Base-by-base conservation (phyloP, 768 basidiomycete species). In the Amanita rubescens region DNA sequence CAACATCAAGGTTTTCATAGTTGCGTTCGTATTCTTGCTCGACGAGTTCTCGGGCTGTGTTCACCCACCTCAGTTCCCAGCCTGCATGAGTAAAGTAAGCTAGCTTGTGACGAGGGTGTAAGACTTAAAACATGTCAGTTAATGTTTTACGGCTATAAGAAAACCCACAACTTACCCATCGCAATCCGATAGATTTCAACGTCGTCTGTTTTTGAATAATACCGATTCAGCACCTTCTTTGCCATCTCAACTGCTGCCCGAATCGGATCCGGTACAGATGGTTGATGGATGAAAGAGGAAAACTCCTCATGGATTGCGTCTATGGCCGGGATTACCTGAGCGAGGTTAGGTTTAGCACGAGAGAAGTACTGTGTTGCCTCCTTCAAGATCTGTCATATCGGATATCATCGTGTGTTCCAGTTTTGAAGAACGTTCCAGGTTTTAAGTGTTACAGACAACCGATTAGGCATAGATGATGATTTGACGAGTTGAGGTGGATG, bases 61-160 rank as follows among this genome's bases (percentile, higher is more conserved):
- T 30, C 19, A 71, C 65, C 69, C 69, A 73, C 3, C 52, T 48
- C 0, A 52, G 17, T 5, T 61, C 53, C 71, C 71, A 72, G 2
- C 56, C 44, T 3, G 59, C 55, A 1, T 54, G 54, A 15, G 59
- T 53, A 55, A 73, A 71, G 53, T 73, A 74, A 12, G 55, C 50
- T 2, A 71, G 62, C 58, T 72, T 72, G 62, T 69, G 60, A 0
- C 55, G 52, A 2, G 69, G 71, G 55, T 72, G 67, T 10, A 72
- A 64, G 17, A 72, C 70, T 73, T 30, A 8, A 30, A 32, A 37
- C 12, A 49, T 30, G 12, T 38, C 35, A 43, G 37, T 45, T 9
- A 42, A 37, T 14, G 24, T 12, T 32, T 11, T 3, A 15, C 3
- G n/a, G n/a, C 19, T 17, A 32, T 32, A 24, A 37, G 15, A 30